Evolutionary conservation across 2,329 filamentous ascomycete genomes (phyloP).

Genomic region (Sarocladiaceae sp.): DNA sequence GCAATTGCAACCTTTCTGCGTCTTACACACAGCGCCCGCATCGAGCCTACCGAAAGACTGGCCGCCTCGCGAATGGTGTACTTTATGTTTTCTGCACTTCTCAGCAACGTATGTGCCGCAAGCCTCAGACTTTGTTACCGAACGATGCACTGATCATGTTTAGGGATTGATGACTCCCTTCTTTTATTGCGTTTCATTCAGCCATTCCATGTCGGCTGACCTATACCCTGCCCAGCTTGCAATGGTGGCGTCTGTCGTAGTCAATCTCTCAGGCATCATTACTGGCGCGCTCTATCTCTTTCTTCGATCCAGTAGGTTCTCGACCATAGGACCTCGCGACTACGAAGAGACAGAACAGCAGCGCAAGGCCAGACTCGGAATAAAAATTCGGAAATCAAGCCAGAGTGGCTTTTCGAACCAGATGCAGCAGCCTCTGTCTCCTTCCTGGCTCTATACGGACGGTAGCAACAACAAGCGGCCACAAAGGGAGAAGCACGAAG

Average conservation of each 20-base stretch:
- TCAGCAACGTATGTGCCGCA: constrained; percentile 46
- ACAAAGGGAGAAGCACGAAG: constrained; percentile 21
- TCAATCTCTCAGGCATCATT: constrained; percentile 60
- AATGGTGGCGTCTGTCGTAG: constrained; percentile 59
- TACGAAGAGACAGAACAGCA: constrained; percentile 21
- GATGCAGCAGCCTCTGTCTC: constrained; percentile 16
- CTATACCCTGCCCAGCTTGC: constrained; percentile 32
- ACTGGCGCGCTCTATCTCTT: constrained; percentile 62
- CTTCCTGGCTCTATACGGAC: constrained; percentile 8
- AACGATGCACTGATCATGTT: constrained; percentile 23
- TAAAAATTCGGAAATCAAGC: constrained; percentile 9
- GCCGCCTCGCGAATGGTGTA: constrained; percentile 65
- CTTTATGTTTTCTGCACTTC: constrained; percentile 51
- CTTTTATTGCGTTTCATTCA: constrained; percentile 51
- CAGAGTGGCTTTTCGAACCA: constrained; percentile 13
- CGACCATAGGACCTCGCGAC: constrained; percentile 45
- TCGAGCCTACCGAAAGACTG: constrained; percentile 54
- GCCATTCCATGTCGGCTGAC: constrained; percentile 9
- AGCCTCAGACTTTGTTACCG: background rate
- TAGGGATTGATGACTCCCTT: constrained; percentile 57
- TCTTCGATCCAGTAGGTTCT: constrained; percentile 55
- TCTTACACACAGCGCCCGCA: constrained; percentile 45
- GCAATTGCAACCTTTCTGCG: constrained; percentile 50
- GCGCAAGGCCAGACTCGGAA: constrained; percentile 4
- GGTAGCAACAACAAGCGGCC: constrained; percentile 12